These are phyloP conservation scores for Phytophthora sp. DNA, from an alignment of 352 stramenopile genomes.

Conservation along the genomic window DNA sequence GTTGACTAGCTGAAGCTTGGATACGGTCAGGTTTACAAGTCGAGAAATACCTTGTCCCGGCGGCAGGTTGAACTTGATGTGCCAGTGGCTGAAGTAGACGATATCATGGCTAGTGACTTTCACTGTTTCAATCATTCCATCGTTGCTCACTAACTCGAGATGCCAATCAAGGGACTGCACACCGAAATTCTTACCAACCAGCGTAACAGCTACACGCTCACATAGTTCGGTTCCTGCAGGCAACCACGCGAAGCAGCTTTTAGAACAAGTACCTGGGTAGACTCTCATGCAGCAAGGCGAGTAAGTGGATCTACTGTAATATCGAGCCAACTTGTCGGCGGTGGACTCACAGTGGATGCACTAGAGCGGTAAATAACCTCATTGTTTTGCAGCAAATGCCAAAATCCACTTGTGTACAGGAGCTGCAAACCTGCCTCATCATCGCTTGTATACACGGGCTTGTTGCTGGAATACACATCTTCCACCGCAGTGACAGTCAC, in stretches of 20 bases:
- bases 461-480: slow-evolving; percentile 48
- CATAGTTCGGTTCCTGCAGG: slow-evolving; percentile 50
- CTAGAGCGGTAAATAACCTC: slow-evolving; percentile 34
- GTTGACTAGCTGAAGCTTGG: slow-evolving; percentile 39
- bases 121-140: slow-evolving; percentile 33
- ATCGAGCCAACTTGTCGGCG: slow-evolving; percentile 44
- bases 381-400: slow-evolving; percentile 37
- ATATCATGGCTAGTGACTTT: slow-evolving; percentile 46
- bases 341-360: slow-evolving; percentile 33
- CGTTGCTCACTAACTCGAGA: slow-evolving; percentile 41
- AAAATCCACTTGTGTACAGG: slow-evolving; percentile 43
- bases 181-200: slow-evolving; percentile 65
- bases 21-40: slow-evolving; percentile 44
- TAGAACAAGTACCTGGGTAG: slow-evolving; percentile 42
- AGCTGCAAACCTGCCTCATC: slow-evolving; percentile 30
- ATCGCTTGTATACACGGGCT: slow-evolving; percentile 43
- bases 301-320: slow-evolving; percentile 21
- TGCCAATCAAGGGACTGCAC: slow-evolving; percentile 45
- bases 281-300: slow-evolving; percentile 39
- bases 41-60: slow-evolving; percentile 53
- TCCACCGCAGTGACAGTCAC: slow-evolving; percentile 41
- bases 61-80: slow-evolving; percentile 64
- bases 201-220: slow-evolving; percentile 50
- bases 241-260: slow-evolving; percentile 34
- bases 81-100: slow-evolving; percentile 63